A percentile compares a stretch with the other conserved stretches of the same genome.
Evolutionary conservation across 768 basidiomycete species (phyloP).

Genomic region (Boletus tomentosulus): DNA sequence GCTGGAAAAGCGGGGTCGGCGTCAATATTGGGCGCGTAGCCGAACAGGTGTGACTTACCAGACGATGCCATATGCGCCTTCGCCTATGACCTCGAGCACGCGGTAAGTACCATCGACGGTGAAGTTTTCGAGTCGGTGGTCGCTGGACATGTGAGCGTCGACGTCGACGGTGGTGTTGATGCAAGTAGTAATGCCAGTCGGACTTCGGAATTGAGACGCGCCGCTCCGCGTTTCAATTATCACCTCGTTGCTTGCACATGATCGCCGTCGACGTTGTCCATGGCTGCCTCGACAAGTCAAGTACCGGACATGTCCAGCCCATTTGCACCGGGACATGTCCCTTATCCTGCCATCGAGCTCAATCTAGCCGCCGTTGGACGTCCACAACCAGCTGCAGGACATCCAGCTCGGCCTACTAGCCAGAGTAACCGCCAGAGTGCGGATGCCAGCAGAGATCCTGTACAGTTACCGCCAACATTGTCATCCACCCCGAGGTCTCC

Average conservation of each 20-base stretch:
- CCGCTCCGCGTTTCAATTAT: not conserved
- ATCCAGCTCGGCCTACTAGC: too few relatives aligned
- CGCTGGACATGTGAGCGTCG: slow-evolving; percentile 18
- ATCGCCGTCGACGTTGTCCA: not conserved
- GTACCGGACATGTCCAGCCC: not conserved
- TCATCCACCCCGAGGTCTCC: not conserved
- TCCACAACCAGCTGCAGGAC: not conserved
- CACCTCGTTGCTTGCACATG: not conserved
- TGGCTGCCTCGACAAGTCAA: not conserved
- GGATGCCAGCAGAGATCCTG: not conserved
- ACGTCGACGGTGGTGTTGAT: slow-evolving; percentile 8
- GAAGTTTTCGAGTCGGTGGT: slow-evolving; percentile 40
- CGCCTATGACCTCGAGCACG: slow-evolving; percentile 82
- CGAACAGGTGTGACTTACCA: slow-evolving; percentile 36
- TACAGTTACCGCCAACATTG: not conserved
- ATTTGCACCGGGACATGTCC: too few relatives aligned
- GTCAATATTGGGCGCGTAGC: slow-evolving; percentile 1
- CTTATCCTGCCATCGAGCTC: too few relatives aligned
- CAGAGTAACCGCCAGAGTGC: not conserved
- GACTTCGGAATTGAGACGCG: slow-evolving; percentile 18
- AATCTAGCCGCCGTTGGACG: not conserved
- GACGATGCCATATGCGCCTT: slow-evolving; percentile 94
- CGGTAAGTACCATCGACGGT: slow-evolving; percentile 57
- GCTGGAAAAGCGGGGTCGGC: slow-evolving; percentile 27
- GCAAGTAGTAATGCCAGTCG: slow-evolving; percentile 7